A percentile compares a stretch with the other conserved stretches of the same genome.
These are phyloP conservation scores for Oleoguttula mirabilis DNA, from an alignment of 495 filamentous ascomycete species.

Conservation along the genomic window DNA sequence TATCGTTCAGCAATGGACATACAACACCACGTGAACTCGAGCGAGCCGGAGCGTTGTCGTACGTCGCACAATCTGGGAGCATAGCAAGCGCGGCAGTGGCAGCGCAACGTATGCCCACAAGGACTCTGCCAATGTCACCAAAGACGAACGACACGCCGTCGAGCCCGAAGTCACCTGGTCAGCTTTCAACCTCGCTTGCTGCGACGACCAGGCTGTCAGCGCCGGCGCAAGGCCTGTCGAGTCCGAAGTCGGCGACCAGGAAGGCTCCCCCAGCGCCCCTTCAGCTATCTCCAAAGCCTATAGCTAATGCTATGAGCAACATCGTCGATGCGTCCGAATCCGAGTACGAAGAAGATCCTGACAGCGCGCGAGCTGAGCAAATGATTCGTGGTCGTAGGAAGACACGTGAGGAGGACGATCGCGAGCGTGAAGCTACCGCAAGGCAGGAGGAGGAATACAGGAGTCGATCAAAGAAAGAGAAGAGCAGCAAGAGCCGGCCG, in stretches of 20 bases:
- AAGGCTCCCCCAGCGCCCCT: constrained; percentile 79
- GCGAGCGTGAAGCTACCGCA: constrained; percentile 55
- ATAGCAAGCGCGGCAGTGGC: not conserved
- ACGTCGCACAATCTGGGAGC: not conserved
- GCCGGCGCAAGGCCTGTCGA: constrained; percentile 4
- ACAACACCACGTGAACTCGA: constrained; percentile 1
- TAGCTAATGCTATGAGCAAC: not conserved
- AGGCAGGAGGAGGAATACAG: constrained; percentile 50
- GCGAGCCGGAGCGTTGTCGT: no score
- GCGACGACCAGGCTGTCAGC: not conserved
- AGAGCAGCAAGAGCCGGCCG: constrained; percentile 28
- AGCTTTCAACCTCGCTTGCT: not conserved
- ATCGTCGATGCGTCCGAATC: constrained; percentile 49
- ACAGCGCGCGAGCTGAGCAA: constrained; percentile 27
- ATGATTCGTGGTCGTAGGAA: constrained; percentile 57
- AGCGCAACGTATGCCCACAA: not conserved
- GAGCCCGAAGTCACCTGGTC: not conserved
- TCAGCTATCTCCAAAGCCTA: constrained; percentile 43
- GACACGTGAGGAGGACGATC: constrained; percentile 81
- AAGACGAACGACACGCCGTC: not conserved
- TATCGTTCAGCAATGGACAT: constrained; percentile 6
- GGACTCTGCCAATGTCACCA: not conserved
- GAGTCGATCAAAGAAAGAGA: constrained; percentile 55
- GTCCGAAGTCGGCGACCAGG: constrained; percentile 25
- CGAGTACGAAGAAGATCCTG: constrained; percentile 68